Conservation (phyloP, 2,329 filamentous ascomycete species). For the Xylariales sp. region DNA sequence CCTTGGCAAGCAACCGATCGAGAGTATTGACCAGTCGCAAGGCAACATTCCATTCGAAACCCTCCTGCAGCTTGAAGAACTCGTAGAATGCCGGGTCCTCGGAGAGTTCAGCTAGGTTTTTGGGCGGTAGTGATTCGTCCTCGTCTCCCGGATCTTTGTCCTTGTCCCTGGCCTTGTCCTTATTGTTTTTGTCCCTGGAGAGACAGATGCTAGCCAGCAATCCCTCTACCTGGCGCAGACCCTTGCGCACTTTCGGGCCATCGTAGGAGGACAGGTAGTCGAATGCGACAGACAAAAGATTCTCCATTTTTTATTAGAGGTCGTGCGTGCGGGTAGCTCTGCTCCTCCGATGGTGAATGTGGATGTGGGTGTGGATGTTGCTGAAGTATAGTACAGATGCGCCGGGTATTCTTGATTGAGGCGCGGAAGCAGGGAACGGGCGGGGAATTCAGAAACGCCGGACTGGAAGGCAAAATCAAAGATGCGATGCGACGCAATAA, state of each 20-base stretch:
- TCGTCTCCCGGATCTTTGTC: slow-evolving; percentile 18
- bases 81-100: slow-evolving; percentile 88
- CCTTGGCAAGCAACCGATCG: slow-evolving; percentile 79
- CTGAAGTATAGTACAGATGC: background rate
- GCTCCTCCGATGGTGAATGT: slow-evolving; percentile 7
- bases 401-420: too few relatives aligned
- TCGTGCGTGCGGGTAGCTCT: too few relatives aligned
- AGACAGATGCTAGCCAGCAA: slow-evolving; percentile 93
- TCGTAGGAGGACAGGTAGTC: slow-evolving; percentile 95
- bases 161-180: slow-evolving; percentile 9
- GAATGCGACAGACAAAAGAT: slow-evolving; percentile 86
- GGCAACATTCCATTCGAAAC: slow-evolving; percentile 96
- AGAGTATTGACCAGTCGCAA: slow-evolving; percentile 81
- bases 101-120: slow-evolving; percentile 64
- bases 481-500: too few relatives aligned
- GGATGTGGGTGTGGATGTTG: slow-evolving; percentile 9
- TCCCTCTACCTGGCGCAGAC: slow-evolving; percentile 88
- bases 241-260: slow-evolving; percentile 84
- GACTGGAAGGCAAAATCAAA: background rate
- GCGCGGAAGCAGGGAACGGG: too few relatives aligned
- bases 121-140: slow-evolving; percentile 33
- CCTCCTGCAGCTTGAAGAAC: slow-evolving; percentile 95
- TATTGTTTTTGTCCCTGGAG: slow-evolving; percentile 35
- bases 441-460: background rate
- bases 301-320: slow-evolving; percentile 92